A percentile compares a stretch with the other conserved stretches of the same genome.
These are phyloP conservation scores for Hanseniaspora occidentalis DNA, from an alignment of 805 yeast species.

Conservation along the genomic window DNA sequence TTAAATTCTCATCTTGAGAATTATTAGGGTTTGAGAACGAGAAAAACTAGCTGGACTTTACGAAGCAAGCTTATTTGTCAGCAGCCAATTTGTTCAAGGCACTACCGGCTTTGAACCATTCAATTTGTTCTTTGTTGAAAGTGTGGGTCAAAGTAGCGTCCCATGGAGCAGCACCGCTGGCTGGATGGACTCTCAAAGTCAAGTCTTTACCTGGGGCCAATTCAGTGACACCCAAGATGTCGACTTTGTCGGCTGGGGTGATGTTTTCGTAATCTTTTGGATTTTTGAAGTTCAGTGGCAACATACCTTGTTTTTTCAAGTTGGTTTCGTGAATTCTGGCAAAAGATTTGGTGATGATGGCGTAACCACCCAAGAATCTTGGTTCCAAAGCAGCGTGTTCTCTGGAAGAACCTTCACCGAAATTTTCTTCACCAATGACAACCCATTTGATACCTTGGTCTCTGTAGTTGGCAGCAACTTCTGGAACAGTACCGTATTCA, in stretches of 20 bases:
- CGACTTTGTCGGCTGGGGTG: slow-evolving; percentile 80
- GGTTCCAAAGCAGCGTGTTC: slow-evolving; percentile 99
- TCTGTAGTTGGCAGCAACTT: slow-evolving; percentile 90
- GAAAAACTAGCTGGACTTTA: too few species aligned
- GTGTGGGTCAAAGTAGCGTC: slow-evolving; percentile 89
- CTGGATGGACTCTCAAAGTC: slow-evolving; percentile 59
- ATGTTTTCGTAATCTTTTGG: slow-evolving; percentile 89
- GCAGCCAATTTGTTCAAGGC: slow-evolving; percentile 92
- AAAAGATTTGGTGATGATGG: slow-evolving; percentile 93
- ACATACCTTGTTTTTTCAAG: slow-evolving; percentile 98
- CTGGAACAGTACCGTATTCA: slow-evolving; percentile 90
- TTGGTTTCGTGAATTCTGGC: slow-evolving; percentile 99
- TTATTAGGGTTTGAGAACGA: too few species aligned
- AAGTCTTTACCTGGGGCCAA: slow-evolving; percentile 91
- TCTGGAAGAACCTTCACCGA: slow-evolving; percentile 99
- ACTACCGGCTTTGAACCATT: slow-evolving; percentile 98
- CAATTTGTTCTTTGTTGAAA: slow-evolving; percentile 91
- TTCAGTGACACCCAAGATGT: slow-evolving; percentile 69
- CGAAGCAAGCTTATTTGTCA: slow-evolving; percentile 6
- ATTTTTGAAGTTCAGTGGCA: slow-evolving; percentile 89
- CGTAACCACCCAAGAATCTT: slow-evolving; percentile 97
- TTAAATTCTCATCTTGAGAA: too few species aligned
- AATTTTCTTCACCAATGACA: slow-evolving; percentile 96
- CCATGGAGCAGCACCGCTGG: slow-evolving; percentile 67
- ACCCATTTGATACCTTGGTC: slow-evolving; percentile 90